phyloP scores from a whole-genome alignment of 1,139 yeast genomes.

The Debaryomyces udenii region DNA sequence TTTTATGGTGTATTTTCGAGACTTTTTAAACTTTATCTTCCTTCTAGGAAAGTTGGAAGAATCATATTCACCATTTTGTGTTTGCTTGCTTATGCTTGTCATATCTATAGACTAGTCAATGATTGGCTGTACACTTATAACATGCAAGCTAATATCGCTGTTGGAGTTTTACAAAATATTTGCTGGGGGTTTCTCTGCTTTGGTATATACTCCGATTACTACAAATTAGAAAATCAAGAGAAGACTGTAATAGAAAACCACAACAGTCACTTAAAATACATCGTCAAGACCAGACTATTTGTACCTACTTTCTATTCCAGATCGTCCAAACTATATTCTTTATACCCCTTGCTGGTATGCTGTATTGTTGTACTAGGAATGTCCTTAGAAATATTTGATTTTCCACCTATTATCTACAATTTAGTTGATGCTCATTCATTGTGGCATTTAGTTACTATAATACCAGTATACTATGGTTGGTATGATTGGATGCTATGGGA shows the following conservation, averaged over 20 bases:
- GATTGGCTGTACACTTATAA: conserved; percentile 94
- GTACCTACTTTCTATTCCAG: conserved; percentile 38
- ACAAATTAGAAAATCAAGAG: conserved; percentile 23
- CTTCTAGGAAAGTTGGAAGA: conserved; percentile 30
- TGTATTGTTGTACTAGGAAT: conserved; percentile 65
- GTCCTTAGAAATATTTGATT: conserved; percentile 88
- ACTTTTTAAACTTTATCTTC: conserved; percentile 55
- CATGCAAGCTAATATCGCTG: conserved; percentile 83
- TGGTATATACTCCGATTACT: conserved; percentile 35
- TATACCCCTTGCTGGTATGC: conserved; percentile 52
- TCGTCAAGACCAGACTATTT: conserved; percentile 25
- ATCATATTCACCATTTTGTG: conserved; percentile 45
- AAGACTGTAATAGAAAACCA: conserved; percentile 11
- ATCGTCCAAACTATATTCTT: conserved; percentile 44
- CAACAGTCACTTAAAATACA: conserved; percentile 32
- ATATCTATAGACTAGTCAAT: conserved; percentile 64
- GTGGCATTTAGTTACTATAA: conserved; percentile 83
- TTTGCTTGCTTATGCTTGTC: conserved; percentile 55
- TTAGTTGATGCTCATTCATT: conserved; percentile 89
- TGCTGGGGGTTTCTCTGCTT: conserved; percentile 36
- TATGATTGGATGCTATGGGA: conserved; percentile 55
- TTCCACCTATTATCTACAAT: conserved; percentile 65
- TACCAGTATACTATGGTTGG: conserved; percentile 57
- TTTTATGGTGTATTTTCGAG: conserved; percentile 69
- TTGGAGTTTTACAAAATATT: conserved; percentile 78